Evolutionary conservation across 495 filamentous ascomycete genomes (phyloP).

Genomic region (Lepraria neglecta): DNA sequence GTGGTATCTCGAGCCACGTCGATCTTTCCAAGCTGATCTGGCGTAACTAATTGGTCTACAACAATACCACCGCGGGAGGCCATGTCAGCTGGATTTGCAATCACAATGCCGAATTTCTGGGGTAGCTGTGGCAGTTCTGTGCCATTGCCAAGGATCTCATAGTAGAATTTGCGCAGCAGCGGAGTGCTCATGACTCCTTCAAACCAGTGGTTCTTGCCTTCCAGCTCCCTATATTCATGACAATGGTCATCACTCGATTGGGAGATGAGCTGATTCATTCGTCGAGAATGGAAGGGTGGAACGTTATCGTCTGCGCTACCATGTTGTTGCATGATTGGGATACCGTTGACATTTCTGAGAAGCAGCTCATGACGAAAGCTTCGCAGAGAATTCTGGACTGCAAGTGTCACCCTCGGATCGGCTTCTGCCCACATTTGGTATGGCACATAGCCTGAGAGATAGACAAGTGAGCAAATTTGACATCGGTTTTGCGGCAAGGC

Average conservation of each 20-base stretch:
- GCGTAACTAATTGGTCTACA: constrained; percentile 42
- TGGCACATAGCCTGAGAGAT: constrained; percentile 48
- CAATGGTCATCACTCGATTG: constrained; percentile 37
- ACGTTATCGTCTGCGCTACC: constrained; percentile 54
- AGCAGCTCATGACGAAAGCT: constrained; percentile 53
- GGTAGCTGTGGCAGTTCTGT: constrained; percentile 23
- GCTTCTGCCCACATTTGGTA: constrained; percentile 50
- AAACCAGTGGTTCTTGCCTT: constrained; percentile 49
- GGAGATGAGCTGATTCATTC: constrained; percentile 43
- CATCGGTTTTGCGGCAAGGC: not conserved
- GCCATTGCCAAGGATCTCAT: constrained; percentile 17
- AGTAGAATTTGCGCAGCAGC: constrained; percentile 41
- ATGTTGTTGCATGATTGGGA: constrained; percentile 53
- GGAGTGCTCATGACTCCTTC: constrained; percentile 43
- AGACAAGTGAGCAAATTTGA: not conserved
- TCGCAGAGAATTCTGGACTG: constrained; percentile 42
- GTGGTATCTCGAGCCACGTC: constrained; percentile 26
- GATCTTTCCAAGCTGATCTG: constrained; percentile 42
- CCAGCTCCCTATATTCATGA: constrained; percentile 43
- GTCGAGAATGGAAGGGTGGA: constrained; percentile 50
- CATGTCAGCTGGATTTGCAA: constrained; percentile 46
- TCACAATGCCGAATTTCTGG: constrained; percentile 40
- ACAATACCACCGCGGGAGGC: constrained; percentile 45
- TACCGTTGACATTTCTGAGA: constrained; percentile 44
- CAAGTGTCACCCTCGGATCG: constrained; percentile 42